phyloP scores from a whole-genome alignment of 331 rosid species.

The Erythrophleum ivorense region DNA sequence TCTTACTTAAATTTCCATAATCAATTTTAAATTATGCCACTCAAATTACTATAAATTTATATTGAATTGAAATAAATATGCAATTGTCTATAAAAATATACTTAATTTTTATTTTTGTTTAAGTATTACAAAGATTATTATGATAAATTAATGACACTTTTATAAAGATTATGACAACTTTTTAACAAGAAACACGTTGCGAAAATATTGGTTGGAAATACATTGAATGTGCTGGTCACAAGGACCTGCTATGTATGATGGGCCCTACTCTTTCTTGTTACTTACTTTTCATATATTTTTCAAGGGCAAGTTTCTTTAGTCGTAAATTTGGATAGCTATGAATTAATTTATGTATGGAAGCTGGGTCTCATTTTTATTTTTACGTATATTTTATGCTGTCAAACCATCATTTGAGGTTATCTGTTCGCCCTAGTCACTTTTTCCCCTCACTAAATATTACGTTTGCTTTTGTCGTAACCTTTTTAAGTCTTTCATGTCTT shows the following conservation, averaged over 20 bases:
- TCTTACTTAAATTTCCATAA: no score
- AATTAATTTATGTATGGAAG: neutral
- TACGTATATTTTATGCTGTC: slow-evolving; percentile 31
- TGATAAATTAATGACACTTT: neutral
- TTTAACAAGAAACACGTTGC: neutral
- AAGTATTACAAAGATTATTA: neutral
- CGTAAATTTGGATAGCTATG: neutral
- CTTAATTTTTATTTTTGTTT: neutral
- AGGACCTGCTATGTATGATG: neutral
- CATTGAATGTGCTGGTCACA: neutral
- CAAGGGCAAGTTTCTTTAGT: slow-evolving; percentile 13
- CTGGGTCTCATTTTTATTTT: neutral
- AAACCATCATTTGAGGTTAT: neutral
- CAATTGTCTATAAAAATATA: neutral
- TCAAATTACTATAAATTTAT: no score
- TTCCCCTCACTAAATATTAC: neutral
- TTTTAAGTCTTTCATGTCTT: no score
- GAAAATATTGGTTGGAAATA: neutral
- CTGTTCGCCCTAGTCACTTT: neutral
- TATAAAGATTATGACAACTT: neutral
- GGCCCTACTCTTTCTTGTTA: neutral
- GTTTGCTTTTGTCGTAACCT: no score
- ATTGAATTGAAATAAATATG: neutral
- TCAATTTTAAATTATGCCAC: no score
- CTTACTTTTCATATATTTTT: neutral